phyloP scores from a whole-genome alignment of 495 filamentous ascomycete species.

The Usnea hakonensis region DNA sequence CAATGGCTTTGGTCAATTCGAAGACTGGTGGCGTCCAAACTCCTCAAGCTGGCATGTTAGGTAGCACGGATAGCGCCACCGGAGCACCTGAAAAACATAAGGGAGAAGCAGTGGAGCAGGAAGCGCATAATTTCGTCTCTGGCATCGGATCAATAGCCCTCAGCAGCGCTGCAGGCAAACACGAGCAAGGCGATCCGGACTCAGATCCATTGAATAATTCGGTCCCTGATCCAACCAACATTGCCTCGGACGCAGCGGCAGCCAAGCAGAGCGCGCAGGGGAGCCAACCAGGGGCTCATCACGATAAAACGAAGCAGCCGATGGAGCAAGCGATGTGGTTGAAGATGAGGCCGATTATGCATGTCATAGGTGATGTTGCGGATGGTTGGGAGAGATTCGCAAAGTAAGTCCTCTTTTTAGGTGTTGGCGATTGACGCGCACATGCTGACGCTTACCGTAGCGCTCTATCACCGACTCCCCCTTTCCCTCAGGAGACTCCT shows the following conservation, averaged over 20 bases:
- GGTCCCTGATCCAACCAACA: conserved; percentile 54
- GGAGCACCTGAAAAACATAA: conserved; percentile 78
- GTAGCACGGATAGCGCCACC: conserved; percentile 69
- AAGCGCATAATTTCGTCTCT: conserved; percentile 74
- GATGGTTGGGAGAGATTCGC: conserved; percentile 76
- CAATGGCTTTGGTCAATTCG: conserved; percentile 55
- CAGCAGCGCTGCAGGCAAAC: conserved; percentile 67
- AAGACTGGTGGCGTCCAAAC: conserved; percentile 60
- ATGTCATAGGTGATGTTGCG: conserved; percentile 60
- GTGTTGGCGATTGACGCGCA: neutral
- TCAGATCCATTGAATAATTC: conserved; percentile 36
- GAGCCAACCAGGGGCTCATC: conserved; percentile 34
- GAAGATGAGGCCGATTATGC: conserved; percentile 71
- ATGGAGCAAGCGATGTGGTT: conserved; percentile 72
- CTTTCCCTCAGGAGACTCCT: conserved; percentile 58
- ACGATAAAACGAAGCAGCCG: conserved; percentile 80
- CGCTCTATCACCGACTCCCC: conserved; percentile 67
- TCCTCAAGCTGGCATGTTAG: conserved; percentile 60
- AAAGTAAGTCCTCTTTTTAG: conserved; percentile 48
- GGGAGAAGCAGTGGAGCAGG: conserved; percentile 79
- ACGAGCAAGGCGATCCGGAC: conserved; percentile 45
- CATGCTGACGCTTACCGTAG: conserved; percentile 30
- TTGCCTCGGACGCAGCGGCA: conserved; percentile 47
- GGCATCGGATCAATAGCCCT: conserved; percentile 67
- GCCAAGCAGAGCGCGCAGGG: conserved; percentile 50